A percentile compares a stretch with the other conserved stretches of the same genome.
phyloP scores from a whole-genome alignment of 2,329 filamentous ascomycete species.

The Fusarium luffae region DNA sequence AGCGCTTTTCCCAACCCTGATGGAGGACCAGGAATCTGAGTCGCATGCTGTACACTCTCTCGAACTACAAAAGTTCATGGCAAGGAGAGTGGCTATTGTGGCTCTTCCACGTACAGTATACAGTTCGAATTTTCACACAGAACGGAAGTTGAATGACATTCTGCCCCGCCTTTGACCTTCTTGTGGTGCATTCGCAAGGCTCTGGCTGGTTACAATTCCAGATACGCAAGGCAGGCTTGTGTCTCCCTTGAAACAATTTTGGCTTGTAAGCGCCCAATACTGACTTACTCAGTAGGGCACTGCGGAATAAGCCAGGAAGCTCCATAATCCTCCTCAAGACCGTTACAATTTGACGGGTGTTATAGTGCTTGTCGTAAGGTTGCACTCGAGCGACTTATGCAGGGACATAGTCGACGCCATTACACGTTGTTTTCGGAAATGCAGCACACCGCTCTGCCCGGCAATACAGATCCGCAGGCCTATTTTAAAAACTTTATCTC shows the following conservation, averaged over 20 bases:
- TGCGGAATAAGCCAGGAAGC: constrained; percentile 4
- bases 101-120: constrained; percentile 2
- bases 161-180: constrained; percentile 23
- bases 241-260: background rate
- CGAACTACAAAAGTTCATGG: constrained; percentile 25
- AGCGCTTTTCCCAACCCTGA: background rate
- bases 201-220: constrained; percentile 39
- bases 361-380: constrained; percentile 14
- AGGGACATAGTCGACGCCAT: constrained; percentile 30
- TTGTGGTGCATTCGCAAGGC: constrained; percentile 14
- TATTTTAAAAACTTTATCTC: constrained; percentile 23
- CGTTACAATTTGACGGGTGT: constrained; percentile 5
- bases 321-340: background rate
- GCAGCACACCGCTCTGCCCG: constrained; percentile 29
- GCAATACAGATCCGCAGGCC: constrained; percentile 2
- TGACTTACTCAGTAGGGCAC: constrained; percentile 7
- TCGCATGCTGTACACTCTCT: constrained; percentile 7
- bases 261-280: background rate
- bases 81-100: background rate
- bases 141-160: constrained; percentile 13
- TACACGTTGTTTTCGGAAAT: constrained; percentile 11
- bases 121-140: background rate
- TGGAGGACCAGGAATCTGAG: constrained; percentile 1
- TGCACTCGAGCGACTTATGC: constrained; percentile 30
- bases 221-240: constrained; percentile 10